phyloP scores from a whole-genome alignment of 2,329 filamentous ascomycete species.

The Trichoderma aggressivum region DNA sequence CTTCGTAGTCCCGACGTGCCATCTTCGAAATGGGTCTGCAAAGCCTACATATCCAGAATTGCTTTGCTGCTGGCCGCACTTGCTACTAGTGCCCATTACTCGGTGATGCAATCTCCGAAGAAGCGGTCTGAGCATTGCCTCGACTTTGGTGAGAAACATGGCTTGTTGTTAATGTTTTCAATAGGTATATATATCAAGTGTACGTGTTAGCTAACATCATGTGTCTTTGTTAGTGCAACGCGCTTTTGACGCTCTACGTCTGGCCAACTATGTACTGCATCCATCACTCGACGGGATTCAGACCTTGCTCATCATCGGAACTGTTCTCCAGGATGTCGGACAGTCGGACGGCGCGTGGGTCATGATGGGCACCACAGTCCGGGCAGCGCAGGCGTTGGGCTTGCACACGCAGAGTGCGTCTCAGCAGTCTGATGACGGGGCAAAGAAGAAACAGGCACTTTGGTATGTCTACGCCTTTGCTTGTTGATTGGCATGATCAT shows the following conservation, averaged over 20 bases:
- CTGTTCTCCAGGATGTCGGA: constrained; percentile 12
- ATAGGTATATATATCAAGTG: neutral
- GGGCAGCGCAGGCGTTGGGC: constrained; percentile 13
- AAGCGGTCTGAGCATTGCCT: constrained; percentile 10
- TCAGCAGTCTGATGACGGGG: neutral
- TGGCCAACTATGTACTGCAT: constrained; percentile 12
- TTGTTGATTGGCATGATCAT: neutral
- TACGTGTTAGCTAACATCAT: neutral
- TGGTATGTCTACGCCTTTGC: neutral
- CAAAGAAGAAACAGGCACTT: neutral
- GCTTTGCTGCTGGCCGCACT: constrained; percentile 5
- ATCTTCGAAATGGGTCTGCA: constrained; percentile 10
- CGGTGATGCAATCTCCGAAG: constrained; percentile 5
- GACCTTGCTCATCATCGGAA: constrained; percentile 9
- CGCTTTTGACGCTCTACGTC: constrained; percentile 10
- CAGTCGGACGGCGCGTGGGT: constrained; percentile 16
- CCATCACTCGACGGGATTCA: constrained; percentile 3
- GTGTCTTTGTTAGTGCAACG: neutral
- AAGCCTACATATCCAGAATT: constrained; percentile 2
- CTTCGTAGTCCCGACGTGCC: neutral
- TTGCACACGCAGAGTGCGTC: neutral
- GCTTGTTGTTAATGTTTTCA: too few species aligned
- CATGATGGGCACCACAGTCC: constrained; percentile 8
- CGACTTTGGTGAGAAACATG: neutral
- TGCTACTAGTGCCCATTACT: constrained; percentile 11